Evolutionary conservation across 192 early-diverging fungal genomes (phyloP), one percentile per base, ranked within the genome.

Genomic region (Gryganskiella cystojenkinii): DNA sequence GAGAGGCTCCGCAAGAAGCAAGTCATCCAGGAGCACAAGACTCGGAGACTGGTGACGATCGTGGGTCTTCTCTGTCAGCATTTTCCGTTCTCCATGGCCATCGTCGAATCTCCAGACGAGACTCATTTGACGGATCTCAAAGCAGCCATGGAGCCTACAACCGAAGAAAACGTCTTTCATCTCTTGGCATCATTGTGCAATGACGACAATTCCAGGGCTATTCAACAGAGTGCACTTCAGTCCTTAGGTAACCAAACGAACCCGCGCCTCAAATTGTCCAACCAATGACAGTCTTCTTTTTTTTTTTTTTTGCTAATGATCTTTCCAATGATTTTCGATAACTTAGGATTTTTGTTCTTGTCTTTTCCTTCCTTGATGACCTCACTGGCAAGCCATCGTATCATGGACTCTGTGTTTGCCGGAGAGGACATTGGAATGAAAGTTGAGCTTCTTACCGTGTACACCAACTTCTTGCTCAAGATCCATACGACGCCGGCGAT

Each of bases 371-470:
- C 80, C 14, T 74, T 94, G 57, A 90, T 90, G 66, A 79, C 92
- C 13, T 79, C 83, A 35, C 54, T 68, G 3, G 72, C 70, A 3
- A 85, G 89, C 24, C 84, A 85, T 5, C 64, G 56, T 13, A 70
- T 95, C 33, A 93, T 97, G 89, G 88, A 94, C 57, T 34, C 65
- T 19, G 78, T 90, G 13, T 93, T 95, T 82, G 68, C 79, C 3
- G 62, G 69, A 1, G 17, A 57, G 28, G 55, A 69, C 14, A 54
- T 0, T 1, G 55, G 50, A 3, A 54, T 78, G 3, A 62, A 69
- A 28, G 45, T 46, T 3, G 66, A 78, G 50, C 31, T 78, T n/a
- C 47, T 78, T 15, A 46, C 45, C n/a, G 53, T 69, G 4, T 69
- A 64, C 56, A 64, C 24, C 43, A 31, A 64, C 10, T 69, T 69